Conservation (phyloP, 2,329 filamentous ascomycete genomes). For the Pseudocercospora musae region DNA sequence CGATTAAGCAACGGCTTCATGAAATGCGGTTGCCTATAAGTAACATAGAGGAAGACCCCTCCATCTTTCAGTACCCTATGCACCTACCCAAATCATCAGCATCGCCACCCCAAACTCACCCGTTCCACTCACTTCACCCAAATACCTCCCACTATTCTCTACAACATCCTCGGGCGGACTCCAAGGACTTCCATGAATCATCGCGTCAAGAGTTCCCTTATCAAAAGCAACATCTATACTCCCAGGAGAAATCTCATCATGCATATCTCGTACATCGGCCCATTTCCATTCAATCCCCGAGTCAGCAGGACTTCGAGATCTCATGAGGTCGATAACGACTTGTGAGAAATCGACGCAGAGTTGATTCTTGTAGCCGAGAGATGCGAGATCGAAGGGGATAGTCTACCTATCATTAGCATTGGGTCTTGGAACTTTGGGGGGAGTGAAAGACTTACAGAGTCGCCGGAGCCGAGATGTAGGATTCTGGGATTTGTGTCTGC, state of each 20-base stretch:
- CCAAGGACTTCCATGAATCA: conserved; percentile 35
- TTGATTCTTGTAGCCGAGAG: conserved; percentile 50
- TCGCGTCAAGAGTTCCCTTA: conserved; percentile 36
- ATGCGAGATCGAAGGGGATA: conserved; percentile 48
- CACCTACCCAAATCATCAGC: conserved; percentile 13
- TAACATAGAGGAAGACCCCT: conserved; percentile 37
- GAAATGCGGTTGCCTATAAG: conserved; percentile 56
- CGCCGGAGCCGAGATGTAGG: conserved; percentile 57
- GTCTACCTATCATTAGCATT: conserved; percentile 39
- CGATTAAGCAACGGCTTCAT: conserved; percentile 48
- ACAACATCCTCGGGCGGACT: conserved; percentile 31
- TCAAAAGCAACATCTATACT: conserved; percentile 55
- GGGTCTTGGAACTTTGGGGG: background rate
- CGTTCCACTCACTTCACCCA: conserved; percentile 18
- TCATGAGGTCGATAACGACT: conserved; percentile 54
- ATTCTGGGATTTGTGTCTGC: conserved; percentile 42
- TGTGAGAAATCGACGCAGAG: conserved; percentile 57
- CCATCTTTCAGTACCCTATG: conserved; percentile 30
- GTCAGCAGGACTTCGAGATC: conserved; percentile 39
- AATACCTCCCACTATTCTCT: conserved; percentile 27
- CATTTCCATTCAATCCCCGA: conserved; percentile 49
- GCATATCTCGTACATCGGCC: conserved; percentile 53
- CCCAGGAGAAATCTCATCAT: conserved; percentile 34
- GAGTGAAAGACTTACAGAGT: conserved; percentile 46
- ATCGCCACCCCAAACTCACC: background rate